Conservation (phyloP, 192 early-diverging fungal species). For the Thamnidium elegans region DNA sequence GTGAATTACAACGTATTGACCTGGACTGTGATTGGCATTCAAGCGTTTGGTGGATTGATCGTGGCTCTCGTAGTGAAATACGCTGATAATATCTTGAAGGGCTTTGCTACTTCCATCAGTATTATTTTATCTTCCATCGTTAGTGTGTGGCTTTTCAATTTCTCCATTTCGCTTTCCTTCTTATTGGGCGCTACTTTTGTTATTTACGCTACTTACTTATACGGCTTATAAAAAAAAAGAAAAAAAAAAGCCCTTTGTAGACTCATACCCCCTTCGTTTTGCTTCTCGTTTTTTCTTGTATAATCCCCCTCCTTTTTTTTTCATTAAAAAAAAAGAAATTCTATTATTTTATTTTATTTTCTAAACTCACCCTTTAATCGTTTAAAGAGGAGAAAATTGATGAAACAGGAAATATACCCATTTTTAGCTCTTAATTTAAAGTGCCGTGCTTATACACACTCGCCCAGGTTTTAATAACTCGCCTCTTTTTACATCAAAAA, state of each 20-base stretch:
- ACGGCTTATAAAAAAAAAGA: conserved; percentile 47
- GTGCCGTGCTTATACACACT: too few species aligned
- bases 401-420: too few species aligned
- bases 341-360: background rate
- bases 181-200: conserved; percentile 69
- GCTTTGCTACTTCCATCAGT: conserved; percentile 96
- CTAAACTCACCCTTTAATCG: too few species aligned
- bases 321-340: background rate
- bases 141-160: conserved; percentile 84
- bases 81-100: conserved; percentile 98
- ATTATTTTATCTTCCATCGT: conserved; percentile 88
- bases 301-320: background rate
- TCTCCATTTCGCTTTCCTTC: conserved; percentile 70
- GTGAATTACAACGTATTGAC: conserved; percentile 84
- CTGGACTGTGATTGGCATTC: conserved; percentile 76
- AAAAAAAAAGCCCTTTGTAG: background rate
- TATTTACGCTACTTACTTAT: conserved; percentile 75
- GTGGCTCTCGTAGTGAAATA: conserved; percentile 97
- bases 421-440: too few species aligned
- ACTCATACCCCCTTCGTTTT: background rate
- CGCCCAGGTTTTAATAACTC: too few species aligned
- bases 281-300: background rate
- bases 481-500: too few species aligned
- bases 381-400: too few species aligned
- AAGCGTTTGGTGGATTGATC: conserved; percentile 90